Evolutionary conservation across 495 filamentous ascomycete genomes (phyloP), one percentile per base, ranked within the genome.

Genomic region (Talaromyces ruber): DNA sequence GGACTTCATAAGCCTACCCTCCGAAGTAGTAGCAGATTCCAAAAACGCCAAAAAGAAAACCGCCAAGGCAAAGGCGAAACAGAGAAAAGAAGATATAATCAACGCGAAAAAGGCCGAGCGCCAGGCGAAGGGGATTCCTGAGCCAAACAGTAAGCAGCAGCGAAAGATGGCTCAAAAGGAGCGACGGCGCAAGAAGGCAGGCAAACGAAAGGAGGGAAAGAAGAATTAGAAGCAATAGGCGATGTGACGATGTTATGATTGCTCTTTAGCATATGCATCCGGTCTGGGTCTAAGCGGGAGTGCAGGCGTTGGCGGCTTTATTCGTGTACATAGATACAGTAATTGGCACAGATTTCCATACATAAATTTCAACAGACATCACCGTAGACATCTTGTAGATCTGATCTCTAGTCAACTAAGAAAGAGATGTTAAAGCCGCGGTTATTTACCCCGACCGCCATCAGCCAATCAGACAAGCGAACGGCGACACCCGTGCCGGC

Each of bases 171-270:
- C 21, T 9, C 61, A 73, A 45, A 74, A 75, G 57, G 70, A 76
- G n/a, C 67, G 76, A 57, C 68, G 70, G 30, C 64, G 72, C 59
- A 79, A 75, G 65, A 79, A 80, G 62, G 60, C 52, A 21, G 69
- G 45, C 63, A 73, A 43, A n/a, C n/a, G 51, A 54, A 22, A 16
- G 70, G 73, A 64, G 39, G 30, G 61, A 8, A 63, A 58, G 34
- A 58, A 58, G 53, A 52, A 52, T 3, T 18, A 47, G 18, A 47
- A 54, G 26, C 21, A 21, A n/a, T 29, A 62, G 37, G 28, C 37
- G 7, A 14, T 16, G 6, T 29, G 12, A 50, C 24, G 59, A 61
- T 29, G 59, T 25, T 25, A 47, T 39, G 34, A 21, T 47, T 18
- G 0, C 16, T 21, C 18, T 47, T 21, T 47, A 47, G 43, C 43